A percentile compares a stretch with the other conserved stretches of the same genome.
These are phyloP conservation scores for Paracamarosporium sp. DNA, from an alignment of 2,329 filamentous ascomycete genomes.

Conservation along the genomic window DNA sequence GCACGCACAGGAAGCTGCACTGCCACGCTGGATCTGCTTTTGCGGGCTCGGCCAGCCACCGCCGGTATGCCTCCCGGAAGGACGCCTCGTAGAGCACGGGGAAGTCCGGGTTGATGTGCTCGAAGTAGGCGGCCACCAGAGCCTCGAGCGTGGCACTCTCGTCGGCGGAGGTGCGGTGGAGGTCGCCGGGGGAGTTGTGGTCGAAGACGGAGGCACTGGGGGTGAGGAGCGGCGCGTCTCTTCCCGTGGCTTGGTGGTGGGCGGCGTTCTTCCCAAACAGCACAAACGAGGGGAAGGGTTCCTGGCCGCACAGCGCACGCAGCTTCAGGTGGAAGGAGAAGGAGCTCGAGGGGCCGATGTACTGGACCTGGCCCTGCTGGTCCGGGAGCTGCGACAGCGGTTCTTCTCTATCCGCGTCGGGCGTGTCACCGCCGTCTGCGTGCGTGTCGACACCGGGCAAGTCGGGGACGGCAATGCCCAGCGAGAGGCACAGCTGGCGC, in stretches of 20 bases:
- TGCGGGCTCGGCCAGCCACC: conserved; percentile 36
- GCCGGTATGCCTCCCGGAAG: conserved; percentile 51
- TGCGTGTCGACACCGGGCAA: conserved; percentile 20
- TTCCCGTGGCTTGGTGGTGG: conserved; percentile 30
- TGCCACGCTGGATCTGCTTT: conserved; percentile 50
- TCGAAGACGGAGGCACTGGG: conserved; percentile 28
- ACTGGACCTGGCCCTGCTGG: conserved; percentile 54
- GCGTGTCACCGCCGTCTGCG: conserved; percentile 21
- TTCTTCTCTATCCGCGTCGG: conserved; percentile 39
- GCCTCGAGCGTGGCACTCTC: conserved; percentile 35
- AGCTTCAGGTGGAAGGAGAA: conserved; percentile 53
- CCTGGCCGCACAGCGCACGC: conserved; percentile 45
- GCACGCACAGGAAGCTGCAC: conserved; percentile 51
- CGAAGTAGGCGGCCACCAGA: conserved; percentile 51
- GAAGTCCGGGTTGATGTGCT: conserved; percentile 51
- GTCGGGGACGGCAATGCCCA: conserved; percentile 50
- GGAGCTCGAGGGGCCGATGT: conserved; percentile 52
- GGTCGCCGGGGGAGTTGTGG: conserved; percentile 30
- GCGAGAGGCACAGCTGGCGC: conserved; percentile 46
- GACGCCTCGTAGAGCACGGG: conserved; percentile 53
- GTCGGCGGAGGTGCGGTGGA: conserved; percentile 16
- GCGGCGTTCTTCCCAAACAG: conserved; percentile 52
- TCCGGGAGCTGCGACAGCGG: conserved; percentile 47
- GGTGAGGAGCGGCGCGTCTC: conserved; percentile 25
- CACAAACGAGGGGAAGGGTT: conserved; percentile 43